Base-by-base conservation (phyloP, 2,329 filamentous ascomycete genomes). In the Basipetospora chlamydospora region DNA sequence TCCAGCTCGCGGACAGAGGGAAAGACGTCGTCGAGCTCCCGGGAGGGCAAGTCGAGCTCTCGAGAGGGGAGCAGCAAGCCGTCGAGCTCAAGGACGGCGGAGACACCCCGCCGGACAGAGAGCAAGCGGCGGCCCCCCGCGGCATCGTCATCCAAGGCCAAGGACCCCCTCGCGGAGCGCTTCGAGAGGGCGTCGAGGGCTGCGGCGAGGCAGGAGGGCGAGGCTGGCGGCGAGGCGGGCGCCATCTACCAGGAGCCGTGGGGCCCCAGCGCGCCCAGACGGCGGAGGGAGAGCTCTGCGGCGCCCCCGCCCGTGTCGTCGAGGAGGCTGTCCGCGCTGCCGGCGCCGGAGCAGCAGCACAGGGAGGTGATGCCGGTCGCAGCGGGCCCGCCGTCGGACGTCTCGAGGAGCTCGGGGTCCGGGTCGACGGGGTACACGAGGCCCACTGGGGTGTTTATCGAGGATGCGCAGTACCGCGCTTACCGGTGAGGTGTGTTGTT, bases 361-460 rank as follows among this genome's bases (percentile, higher is more conserved):
- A n/a, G n/a, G n/a, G n/a, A n/a, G n/a, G n/a, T n/a, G n/a, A n/a
- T n/a, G n/a, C n/a, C n/a, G n/a, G n/a, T n/a, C n/a, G n/a, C n/a
- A n/a, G n/a, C n/a, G n/a, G n/a, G n/a, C n/a, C n/a, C n/a, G n/a
- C n/a, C n/a, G 15, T 38, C 35, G 6, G 35, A 38, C 15, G 35
- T 26, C 21, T 38, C 35, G 35, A 32, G 28, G 28, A 25, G 22
- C 23, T 38, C 35, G 13, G 15, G 35, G 20, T 28, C 28, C 9
- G 35, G 30, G 26, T 32, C 35, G 13, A 38, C 23, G n/a, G 35
- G 35, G 6, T 38, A 38, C 28, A 28, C 22, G 35, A 28, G 35
- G 11, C 35, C 35, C 10, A 30, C 21, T 7, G 35, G 33, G 10
- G 18, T 38, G 8, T 38, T 26, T 28, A 28, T 38, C 23, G 29